A percentile compares a stretch with the other conserved stretches of the same genome.
These are phyloP conservation scores for Marasmius fiardii DNA, from an alignment of 1,284 basidiomycete species.

Conservation along the genomic window DNA sequence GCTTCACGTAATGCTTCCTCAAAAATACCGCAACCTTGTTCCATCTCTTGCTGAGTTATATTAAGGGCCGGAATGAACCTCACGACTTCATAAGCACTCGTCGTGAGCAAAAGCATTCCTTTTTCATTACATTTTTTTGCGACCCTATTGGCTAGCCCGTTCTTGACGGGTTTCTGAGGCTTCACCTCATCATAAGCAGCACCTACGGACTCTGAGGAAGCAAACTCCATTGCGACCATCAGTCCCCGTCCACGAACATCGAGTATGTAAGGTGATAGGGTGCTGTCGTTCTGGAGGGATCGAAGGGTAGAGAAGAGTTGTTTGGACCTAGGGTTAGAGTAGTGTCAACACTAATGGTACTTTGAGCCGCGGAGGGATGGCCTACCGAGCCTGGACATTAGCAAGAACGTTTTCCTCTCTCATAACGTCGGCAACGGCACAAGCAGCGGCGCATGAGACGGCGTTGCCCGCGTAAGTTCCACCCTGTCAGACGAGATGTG, in stretches of 20 bases:
- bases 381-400: conserved; percentile 73
- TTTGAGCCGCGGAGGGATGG: conserved; percentile 3
- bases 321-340: conserved; percentile 47
- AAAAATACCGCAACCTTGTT: conserved; percentile 40
- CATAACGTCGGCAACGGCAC: conserved; percentile 79
- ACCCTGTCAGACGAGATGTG: conserved; percentile 42
- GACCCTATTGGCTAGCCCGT: conserved; percentile 71
- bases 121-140: conserved; percentile 81
- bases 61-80: conserved; percentile 71
- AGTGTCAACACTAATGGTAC: too few species aligned
- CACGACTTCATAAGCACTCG: conserved; percentile 76
- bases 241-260: conserved; percentile 79
- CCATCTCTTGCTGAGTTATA: conserved; percentile 36
- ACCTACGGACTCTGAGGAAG: conserved; percentile 47
- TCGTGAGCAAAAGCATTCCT: conserved; percentile 79
- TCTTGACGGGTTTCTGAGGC: conserved; percentile 23
- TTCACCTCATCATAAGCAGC: conserved; percentile 38
- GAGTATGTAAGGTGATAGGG: conserved; percentile 54
- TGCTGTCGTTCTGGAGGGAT: conserved; percentile 48
- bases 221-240: conserved; percentile 84
- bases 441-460: conserved; percentile 84
- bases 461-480: conserved; percentile 92
- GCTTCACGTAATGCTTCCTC: conserved; percentile 40
- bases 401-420: conserved; percentile 73
- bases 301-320: conserved; percentile 70